Percentiles rank a stretch among this genome's conserved stretches.
Conservation (phyloP, 2,329 filamentous ascomycete species). For the Cladorrhinum sp. region DNA sequence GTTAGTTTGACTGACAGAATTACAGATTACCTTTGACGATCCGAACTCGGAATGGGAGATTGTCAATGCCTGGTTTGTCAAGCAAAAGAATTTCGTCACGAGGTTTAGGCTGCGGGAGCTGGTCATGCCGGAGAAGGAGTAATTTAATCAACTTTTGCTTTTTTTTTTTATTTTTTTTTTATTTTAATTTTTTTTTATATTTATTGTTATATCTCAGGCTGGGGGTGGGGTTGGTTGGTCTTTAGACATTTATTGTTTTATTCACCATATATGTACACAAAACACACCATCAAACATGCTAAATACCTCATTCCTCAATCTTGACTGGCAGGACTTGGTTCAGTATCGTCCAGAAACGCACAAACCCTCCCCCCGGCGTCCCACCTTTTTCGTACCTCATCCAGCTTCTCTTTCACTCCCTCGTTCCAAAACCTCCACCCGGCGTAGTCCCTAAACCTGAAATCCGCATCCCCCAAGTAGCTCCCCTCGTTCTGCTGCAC, state of each 20-base stretch:
- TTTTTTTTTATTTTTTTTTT: background rate
- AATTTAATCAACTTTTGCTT: too few relatives aligned
- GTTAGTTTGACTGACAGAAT: background rate
- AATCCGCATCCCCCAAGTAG: constrained; percentile 56
- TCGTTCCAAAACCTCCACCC: constrained; percentile 47
- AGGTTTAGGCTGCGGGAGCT: constrained; percentile 44
- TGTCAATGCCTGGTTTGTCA: constrained; percentile 62
- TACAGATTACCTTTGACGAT: constrained; percentile 52
- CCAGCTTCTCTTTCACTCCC: constrained; percentile 40
- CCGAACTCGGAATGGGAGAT: constrained; percentile 55
- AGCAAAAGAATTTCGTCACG: constrained; percentile 54
- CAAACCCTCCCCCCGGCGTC: constrained; percentile 41
- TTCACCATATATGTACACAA: background rate
- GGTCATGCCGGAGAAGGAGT: constrained; percentile 35
- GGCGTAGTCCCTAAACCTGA: constrained; percentile 37
- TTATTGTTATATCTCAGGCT: too few relatives aligned
- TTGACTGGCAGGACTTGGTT: background rate
- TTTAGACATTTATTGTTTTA: background rate
- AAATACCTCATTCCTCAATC: background rate
- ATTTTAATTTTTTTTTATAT: background rate
- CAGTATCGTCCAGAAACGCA: constrained; percentile 44
- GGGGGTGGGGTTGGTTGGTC: background rate
- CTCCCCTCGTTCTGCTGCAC: constrained; percentile 46
- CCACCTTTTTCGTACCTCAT: constrained; percentile 42
- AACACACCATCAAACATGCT: background rate